Evolutionary conservation across 495 filamentous ascomycete genomes (phyloP), one percentile per base, ranked within the genome.

Genomic region (Penicillium alfredii): DNA sequence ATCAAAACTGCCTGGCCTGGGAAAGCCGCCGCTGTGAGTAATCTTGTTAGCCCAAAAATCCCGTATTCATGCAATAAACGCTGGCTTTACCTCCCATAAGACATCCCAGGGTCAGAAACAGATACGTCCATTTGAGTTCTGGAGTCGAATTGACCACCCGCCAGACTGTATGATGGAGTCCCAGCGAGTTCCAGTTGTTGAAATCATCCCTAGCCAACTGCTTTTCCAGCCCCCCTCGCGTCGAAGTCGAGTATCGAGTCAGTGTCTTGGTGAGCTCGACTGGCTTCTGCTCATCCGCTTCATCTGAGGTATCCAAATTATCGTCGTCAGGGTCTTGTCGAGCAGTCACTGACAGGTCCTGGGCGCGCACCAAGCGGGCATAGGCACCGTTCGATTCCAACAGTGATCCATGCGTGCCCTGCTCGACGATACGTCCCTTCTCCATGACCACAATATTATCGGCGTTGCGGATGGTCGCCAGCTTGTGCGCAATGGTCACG

Each of bases 391-490:
- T 51, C 13, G 47, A 53, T 18, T 27, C 33, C 3, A 73, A 24
- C 7, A 77, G 44, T 6, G 51, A 40, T 3, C 48, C 66, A 45
- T 89, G 85, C 2, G 71, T 79, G 23, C 86, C 86, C 57, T 85
- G 82, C 51, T 95, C 88, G 8, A 92, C 66, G 33, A 94, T 86
- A 10, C 69, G 58, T 25, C 88, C 88, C 29, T 77, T 55, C 1
- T 71, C 63, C 82, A 94, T 88, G 44, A 94, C 88, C 9, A 93
- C 82, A 39, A 95, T 94, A 49, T 90, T 92, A 52, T 93, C 82
- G 1, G 86, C 85, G 47, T 81, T 76, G 51, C 77, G 83, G 60
- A 95, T 89, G 17, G 88, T 94, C 4, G 82, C 84, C 14, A 94
- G 70, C 29, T 86, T 75, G 57, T 95, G 88, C 6, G 88, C 87